A percentile compares a stretch with the other conserved stretches of the same genome.
phyloP scores from a whole-genome alignment of 306 rosid genomes.

The Cotoneaster glaucophyllus region DNA sequence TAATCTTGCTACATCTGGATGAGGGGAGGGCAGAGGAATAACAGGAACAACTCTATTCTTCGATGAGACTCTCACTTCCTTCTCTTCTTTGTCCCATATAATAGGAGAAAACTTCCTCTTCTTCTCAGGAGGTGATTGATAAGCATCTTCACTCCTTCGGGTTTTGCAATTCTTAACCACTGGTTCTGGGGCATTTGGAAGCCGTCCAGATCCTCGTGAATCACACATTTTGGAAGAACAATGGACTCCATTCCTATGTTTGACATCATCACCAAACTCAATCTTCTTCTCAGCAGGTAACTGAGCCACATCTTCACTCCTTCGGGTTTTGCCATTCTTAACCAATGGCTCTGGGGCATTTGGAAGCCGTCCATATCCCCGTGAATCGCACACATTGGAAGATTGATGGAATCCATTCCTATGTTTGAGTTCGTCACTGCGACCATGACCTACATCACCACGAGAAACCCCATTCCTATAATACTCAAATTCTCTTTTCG shows the following conservation, averaged over 20 bases:
- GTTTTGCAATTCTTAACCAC: conserved; percentile 10
- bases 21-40: conserved; percentile 6
- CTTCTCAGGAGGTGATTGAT: conserved; percentile 31
- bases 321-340: conserved; percentile 10
- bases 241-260: too few relatives aligned
- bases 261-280: conserved; percentile 17
- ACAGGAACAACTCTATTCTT: conserved; percentile 17
- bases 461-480: conserved; percentile 15
- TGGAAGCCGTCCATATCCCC: conserved; percentile 24
- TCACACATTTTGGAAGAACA: conserved; percentile 9
- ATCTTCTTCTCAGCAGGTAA: conserved; percentile 48
- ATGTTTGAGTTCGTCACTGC: conserved; percentile 8
- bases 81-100: conserved; percentile 49
- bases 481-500: conserved; percentile 27
- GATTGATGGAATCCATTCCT: conserved; percentile 11
- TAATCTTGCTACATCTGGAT: background rate
- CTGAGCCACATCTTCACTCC: conserved; percentile 6
- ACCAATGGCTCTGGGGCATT: background rate
- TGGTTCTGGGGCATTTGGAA: background rate
- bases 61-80: conserved; percentile 24
- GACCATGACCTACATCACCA: background rate
- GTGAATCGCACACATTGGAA: conserved; percentile 11
- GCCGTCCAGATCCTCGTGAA: conserved; percentile 21
- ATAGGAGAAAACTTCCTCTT: conserved; percentile 69
- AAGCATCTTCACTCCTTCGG: conserved; percentile 6